Evolutionary conservation across 164 flowering plant genomes (phyloP).

Genomic region (Santalum album): DNA sequence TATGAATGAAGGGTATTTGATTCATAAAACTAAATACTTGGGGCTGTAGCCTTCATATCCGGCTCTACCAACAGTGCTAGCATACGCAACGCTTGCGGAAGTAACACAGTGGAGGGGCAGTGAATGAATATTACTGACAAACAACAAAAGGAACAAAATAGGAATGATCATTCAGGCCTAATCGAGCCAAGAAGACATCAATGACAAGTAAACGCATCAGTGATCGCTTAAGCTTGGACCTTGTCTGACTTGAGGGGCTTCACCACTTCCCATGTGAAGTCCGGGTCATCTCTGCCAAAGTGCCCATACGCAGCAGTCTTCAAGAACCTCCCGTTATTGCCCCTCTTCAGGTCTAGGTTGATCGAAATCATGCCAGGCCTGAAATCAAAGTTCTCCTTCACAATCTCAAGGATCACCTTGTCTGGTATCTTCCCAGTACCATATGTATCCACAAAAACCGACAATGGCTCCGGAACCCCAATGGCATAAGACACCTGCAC

Average conservation of each 20-base stretch:
- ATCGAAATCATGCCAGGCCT: slow-evolving; percentile 3
- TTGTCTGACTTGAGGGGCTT: not conserved
- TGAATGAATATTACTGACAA: too few species aligned
- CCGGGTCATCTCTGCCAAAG: not conserved
- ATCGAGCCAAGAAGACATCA: too few species aligned
- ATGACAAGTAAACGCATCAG: too few species aligned
- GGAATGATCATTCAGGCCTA: too few species aligned
- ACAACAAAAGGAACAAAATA: too few species aligned
- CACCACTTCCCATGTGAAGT: slow-evolving; percentile 1
- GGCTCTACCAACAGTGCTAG: too few species aligned
- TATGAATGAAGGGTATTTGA: too few species aligned
- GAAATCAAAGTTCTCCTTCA: slow-evolving; percentile 3
- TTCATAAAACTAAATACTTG: too few species aligned
- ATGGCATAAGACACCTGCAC: slow-evolving; percentile 2
- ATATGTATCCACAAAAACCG: slow-evolving; percentile 1
- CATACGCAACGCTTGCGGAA: too few species aligned
- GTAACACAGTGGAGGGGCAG: too few species aligned
- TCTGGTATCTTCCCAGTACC: not conserved
- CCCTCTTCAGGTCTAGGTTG: not conserved
- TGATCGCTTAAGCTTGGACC: too few species aligned
- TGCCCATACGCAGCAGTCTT: slow-evolving; percentile 5
- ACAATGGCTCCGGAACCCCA: slow-evolving; percentile 1
- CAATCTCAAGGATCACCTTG: not conserved
- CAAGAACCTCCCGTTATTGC: not conserved
- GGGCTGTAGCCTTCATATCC: too few species aligned